Conservation (phyloP, 331 rosid species). For the Erythrophleum ivorense region DNA sequence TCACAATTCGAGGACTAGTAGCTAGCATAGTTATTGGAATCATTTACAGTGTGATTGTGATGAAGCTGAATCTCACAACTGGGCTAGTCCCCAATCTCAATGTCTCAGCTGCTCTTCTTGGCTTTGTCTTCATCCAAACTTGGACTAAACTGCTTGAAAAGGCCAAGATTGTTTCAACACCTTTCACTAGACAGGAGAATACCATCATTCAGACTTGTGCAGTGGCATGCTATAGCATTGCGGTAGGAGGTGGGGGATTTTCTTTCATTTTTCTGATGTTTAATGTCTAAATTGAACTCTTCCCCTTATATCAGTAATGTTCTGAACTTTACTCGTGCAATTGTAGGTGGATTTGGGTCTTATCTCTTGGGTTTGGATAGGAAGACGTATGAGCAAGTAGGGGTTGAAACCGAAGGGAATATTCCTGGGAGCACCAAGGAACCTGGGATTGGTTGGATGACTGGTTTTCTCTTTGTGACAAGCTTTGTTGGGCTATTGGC, state of each 20-base stretch:
- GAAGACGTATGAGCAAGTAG: conserved; percentile 76
- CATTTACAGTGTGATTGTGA: conserved; percentile 84
- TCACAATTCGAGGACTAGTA: conserved; percentile 75
- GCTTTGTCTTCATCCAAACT: conserved; percentile 75
- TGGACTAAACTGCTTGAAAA: conserved; percentile 81
- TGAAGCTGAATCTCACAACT: conserved; percentile 91
- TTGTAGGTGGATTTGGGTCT: conserved; percentile 92
- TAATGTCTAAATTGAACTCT: background rate
- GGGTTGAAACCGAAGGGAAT: conserved; percentile 78
- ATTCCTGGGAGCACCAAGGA: conserved; percentile 86
- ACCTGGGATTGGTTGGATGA: conserved; percentile 94
- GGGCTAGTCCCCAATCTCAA: conserved; percentile 95
- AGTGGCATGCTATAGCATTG: conserved; percentile 92
- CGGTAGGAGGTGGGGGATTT: conserved; percentile 71
- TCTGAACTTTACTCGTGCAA: conserved; percentile 27
- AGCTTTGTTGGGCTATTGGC: conserved; percentile 93
- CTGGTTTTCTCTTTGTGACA: conserved; percentile 87
- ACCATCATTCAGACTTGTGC: conserved; percentile 96
- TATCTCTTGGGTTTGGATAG: conserved; percentile 75
- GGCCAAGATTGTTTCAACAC: conserved; percentile 79
- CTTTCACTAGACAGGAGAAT: conserved; percentile 93
- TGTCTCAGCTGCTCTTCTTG: conserved; percentile 95
- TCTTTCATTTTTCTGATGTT: background rate
- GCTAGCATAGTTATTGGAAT: conserved; percentile 73
- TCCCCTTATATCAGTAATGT: background rate